These are phyloP conservation scores for Hsuehochloa calcarea DNA, from an alignment of 176 grass and related monocot species.

Conservation along the genomic window DNA sequence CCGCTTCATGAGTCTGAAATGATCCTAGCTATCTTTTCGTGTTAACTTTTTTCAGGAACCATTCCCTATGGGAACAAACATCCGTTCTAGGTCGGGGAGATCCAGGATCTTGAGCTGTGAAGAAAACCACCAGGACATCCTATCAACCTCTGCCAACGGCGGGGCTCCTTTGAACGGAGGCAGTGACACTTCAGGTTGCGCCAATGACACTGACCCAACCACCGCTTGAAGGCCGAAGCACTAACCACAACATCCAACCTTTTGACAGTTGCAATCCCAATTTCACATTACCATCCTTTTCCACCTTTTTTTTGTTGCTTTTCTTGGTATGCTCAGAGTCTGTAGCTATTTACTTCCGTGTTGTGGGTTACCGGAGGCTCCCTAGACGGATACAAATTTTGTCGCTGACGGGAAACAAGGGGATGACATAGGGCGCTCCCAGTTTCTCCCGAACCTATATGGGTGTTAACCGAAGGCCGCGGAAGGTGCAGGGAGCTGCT, in stretches of 20 bases:
- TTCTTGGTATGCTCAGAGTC: background rate
- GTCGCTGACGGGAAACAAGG: constrained; percentile 21
- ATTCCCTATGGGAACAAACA: constrained; percentile 74
- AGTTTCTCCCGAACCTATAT: constrained; percentile 28
- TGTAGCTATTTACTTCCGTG: constrained; percentile 23
- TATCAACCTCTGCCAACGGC: constrained; percentile 34
- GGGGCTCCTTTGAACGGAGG: constrained; percentile 18
- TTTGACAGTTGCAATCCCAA: constrained; percentile 17
- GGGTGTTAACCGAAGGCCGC: constrained; percentile 36
- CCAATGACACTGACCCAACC: constrained; percentile 44
- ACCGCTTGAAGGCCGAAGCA: constrained; percentile 17
- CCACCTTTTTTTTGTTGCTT: background rate
- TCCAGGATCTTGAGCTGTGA: constrained; percentile 59
- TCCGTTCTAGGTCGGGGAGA: constrained; percentile 74
- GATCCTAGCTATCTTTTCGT: background rate
- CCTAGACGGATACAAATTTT: constrained; percentile 22
- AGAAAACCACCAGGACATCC: constrained; percentile 54
- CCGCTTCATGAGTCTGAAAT: background rate
- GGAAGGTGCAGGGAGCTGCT: constrained; percentile 36
- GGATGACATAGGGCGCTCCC: constrained; percentile 9
- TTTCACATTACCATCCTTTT: constrained; percentile 3
- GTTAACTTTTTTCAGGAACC: constrained; percentile 58
- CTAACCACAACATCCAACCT: constrained; percentile 45
- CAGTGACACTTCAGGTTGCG: constrained; percentile 34
- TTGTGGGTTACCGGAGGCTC: constrained; percentile 15